phyloP scores from a whole-genome alignment of 1,139 yeast genomes.

The Suhomyces bribrorum region DNA sequence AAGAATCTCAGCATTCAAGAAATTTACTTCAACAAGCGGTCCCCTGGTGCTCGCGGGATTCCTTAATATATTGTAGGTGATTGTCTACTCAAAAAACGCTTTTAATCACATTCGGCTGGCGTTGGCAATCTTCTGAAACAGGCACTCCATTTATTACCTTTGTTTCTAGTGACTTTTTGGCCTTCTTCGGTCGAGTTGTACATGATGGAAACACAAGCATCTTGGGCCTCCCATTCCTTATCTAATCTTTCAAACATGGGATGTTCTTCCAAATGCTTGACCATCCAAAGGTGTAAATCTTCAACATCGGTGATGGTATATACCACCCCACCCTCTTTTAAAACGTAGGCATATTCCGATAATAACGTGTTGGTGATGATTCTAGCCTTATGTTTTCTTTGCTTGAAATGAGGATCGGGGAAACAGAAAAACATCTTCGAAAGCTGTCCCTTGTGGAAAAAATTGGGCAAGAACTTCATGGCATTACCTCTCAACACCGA shows the following conservation, averaged over 20 bases:
- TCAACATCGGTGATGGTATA: conserved; percentile 96
- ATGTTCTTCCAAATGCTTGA: conserved; percentile 81
- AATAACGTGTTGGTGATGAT: conserved; percentile 86
- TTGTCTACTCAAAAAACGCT: background rate
- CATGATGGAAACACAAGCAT: conserved; percentile 85
- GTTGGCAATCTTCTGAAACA: conserved; percentile 77
- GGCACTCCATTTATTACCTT: conserved; percentile 85
- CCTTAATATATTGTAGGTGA: no score
- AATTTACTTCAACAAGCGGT: no score
- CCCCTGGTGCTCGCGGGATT: no score
- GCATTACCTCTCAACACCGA: conserved; percentile 93
- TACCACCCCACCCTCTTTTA: conserved; percentile 82
- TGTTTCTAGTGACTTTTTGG: conserved; percentile 88
- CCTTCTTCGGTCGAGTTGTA: conserved; percentile 94
- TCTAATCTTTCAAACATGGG: conserved; percentile 84
- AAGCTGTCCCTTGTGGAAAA: conserved; percentile 77
- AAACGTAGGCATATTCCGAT: conserved; percentile 88
- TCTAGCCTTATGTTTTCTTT: conserved; percentile 95
- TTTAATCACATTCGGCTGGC: conserved; percentile 44
- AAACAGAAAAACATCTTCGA: conserved; percentile 95
- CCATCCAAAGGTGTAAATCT: conserved; percentile 97
- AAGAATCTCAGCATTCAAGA: no score
- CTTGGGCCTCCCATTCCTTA: conserved; percentile 76
- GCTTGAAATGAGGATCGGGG: conserved; percentile 99
- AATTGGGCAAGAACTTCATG: conserved; percentile 95